phyloP scores from a whole-genome alignment of 176 grass and related monocot species.

The Phoenix dactylifera region DNA sequence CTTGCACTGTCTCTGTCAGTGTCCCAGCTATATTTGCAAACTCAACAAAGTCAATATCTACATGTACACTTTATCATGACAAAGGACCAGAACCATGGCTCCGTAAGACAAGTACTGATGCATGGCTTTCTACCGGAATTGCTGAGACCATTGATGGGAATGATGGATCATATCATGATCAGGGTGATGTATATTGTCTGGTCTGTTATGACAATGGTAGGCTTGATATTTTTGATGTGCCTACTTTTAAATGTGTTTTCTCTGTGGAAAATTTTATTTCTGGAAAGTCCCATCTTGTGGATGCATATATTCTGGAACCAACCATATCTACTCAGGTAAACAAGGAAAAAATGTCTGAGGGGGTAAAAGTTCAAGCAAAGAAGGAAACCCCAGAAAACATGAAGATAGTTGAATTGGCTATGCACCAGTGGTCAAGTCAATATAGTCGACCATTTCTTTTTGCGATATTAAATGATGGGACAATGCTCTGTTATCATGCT shows the following conservation, averaged over 20 bases:
- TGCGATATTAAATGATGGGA: conserved; percentile 79
- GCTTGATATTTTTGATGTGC: conserved; percentile 84
- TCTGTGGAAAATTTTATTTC: conserved; percentile 68
- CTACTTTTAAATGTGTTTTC: conserved; percentile 72
- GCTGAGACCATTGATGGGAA: conserved; percentile 44
- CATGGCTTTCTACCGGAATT: conserved; percentile 79
- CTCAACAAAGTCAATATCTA: conserved; percentile 48
- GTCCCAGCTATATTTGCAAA: conserved; percentile 43
- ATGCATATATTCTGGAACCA: conserved; percentile 25
- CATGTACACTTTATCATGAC: conserved; percentile 84
- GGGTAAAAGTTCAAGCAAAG: conserved; percentile 30
- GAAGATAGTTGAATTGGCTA: conserved; percentile 68
- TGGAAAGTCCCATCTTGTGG: conserved; percentile 46
- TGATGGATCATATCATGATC: conserved; percentile 47
- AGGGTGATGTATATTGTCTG: conserved; percentile 81
- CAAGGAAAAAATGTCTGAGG: conserved; percentile 12
- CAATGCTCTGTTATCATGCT: conserved; percentile 76
- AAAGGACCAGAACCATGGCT: conserved; percentile 77
- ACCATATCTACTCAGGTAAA: conserved; percentile 12
- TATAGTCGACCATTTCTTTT: conserved; percentile 80
- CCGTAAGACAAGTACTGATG: conserved; percentile 64
- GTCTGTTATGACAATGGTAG: conserved; percentile 78
- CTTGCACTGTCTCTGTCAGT: conserved; percentile 59
- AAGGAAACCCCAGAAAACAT: conserved; percentile 54
- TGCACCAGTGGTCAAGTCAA: conserved; percentile 84